Conservation (phyloP, 1,284 basidiomycete species). For the Ustilago bromivora region DNA sequence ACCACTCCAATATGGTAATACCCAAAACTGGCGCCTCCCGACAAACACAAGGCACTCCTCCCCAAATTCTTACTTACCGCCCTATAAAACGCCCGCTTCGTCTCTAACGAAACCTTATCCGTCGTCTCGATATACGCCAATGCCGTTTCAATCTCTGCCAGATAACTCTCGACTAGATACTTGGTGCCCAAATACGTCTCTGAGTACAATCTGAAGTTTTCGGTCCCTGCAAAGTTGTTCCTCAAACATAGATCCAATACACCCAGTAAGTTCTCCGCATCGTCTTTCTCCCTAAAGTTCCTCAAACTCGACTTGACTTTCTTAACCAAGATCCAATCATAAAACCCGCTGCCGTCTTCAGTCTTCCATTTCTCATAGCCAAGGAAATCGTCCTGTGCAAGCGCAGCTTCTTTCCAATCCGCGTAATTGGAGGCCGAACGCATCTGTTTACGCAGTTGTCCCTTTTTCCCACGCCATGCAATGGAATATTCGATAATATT, state of each 20-base stretch:
- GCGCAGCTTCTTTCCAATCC: conserved; percentile 84
- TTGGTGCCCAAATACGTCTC: conserved; percentile 75
- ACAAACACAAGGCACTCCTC: conserved; percentile 88
- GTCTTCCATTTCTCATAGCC: conserved; percentile 65
- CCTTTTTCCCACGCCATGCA: conserved; percentile 85
- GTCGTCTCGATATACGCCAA: conserved; percentile 54
- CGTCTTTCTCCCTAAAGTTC: conserved; percentile 82
- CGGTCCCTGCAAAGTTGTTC: conserved; percentile 93
- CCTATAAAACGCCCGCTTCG: conserved; percentile 93
- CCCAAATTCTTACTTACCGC: conserved; percentile 89
- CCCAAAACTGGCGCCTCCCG: conserved; percentile 92
- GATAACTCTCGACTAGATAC: conserved; percentile 61
- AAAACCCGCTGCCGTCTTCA: conserved; percentile 62
- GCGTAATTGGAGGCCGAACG: conserved; percentile 80
- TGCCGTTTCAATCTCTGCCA: conserved; percentile 57
- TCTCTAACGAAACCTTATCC: conserved; percentile 78
- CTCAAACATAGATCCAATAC: conserved; percentile 92
- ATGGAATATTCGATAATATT: conserved; percentile 63
- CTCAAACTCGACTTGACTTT: conserved; percentile 61
- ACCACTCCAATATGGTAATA: conserved; percentile 90
- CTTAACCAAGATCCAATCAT: conserved; percentile 68
- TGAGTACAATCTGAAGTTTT: conserved; percentile 88
- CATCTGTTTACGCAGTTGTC: conserved; percentile 79
- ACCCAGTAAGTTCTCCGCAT: conserved; percentile 79
- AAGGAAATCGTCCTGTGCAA: conserved; percentile 77